phyloP scores from a whole-genome alignment of 768 basidiomycete species.

The Suillus discolor region DNA sequence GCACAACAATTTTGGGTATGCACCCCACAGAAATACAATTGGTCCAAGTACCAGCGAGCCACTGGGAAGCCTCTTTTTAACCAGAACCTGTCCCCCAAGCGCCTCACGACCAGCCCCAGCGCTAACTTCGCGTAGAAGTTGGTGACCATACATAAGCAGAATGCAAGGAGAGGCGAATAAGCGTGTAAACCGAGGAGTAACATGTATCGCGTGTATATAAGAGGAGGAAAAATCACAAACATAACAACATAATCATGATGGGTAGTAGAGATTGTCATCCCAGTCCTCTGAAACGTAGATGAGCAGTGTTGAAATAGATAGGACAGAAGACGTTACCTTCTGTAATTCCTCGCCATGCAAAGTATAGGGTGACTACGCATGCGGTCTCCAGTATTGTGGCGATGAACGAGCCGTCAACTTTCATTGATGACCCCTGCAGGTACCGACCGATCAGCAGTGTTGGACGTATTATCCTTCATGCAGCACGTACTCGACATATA shows the following conservation, averaged over 20 bases:
- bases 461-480: constrained; percentile 25
- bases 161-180: not conserved
- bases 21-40: not conserved
- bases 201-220: constrained; percentile 12
- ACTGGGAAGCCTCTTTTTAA: not conserved
- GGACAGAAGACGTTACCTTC: constrained; percentile 60
- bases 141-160: not conserved
- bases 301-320: not conserved
- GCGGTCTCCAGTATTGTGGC: constrained; percentile 84
- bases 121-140: not conserved
- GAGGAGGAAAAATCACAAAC: constrained; percentile 12
- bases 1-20: constrained; percentile 3
- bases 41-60: not conserved
- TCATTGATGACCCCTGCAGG: constrained; percentile 59
- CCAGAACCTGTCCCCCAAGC: not conserved
- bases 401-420: constrained; percentile 86
- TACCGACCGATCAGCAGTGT: not conserved
- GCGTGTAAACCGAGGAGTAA: not conserved
- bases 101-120: not conserved
- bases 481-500: constrained; percentile 63
- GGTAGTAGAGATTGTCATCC: constrained; percentile 52
- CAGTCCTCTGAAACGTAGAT: constrained; percentile 43
- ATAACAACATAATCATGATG: constrained; percentile 30
- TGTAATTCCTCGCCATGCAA: constrained; percentile 88
- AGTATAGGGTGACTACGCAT: constrained; percentile 64